Conservation (phyloP, 257 asterid genomes). For the Nicotiana noctiflora region DNA sequence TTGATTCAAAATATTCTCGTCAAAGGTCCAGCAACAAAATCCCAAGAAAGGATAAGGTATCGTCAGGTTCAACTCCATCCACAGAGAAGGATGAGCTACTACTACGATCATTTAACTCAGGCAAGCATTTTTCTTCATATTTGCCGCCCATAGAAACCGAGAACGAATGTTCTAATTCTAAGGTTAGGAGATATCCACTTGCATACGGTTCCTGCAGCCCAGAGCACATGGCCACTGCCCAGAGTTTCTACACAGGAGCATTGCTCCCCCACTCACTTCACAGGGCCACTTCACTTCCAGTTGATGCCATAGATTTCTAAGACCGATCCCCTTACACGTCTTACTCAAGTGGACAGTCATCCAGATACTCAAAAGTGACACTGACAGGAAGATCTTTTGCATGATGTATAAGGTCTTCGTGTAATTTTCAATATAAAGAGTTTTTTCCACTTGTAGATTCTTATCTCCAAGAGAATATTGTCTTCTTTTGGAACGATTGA, state of each 20-base stretch:
- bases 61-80: background rate
- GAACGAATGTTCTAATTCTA: conserved; percentile 17
- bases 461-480: conserved; percentile 23
- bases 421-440: background rate
- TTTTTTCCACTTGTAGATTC: conserved; percentile 22
- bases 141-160: conserved; percentile 19
- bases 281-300: conserved; percentile 59
- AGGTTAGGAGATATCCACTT: conserved; percentile 26
- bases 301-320: conserved; percentile 59
- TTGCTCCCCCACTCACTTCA: conserved; percentile 45
- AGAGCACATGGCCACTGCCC: conserved; percentile 43
- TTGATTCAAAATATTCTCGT: conserved; percentile 17
- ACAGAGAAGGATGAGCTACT: conserved; percentile 15
- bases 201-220: conserved; percentile 45
- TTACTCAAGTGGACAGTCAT: background rate
- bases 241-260: conserved; percentile 39
- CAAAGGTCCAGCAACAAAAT: conserved; percentile 11
- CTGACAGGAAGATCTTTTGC: background rate
- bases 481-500: background rate
- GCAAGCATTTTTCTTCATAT: conserved; percentile 17
- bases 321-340: background rate
- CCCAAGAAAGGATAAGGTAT: conserved; percentile 2
- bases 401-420: background rate
- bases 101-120: conserved; percentile 9
- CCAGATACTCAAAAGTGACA: background rate